A percentile compares a stretch with the other conserved stretches of the same genome.
Conservation (phyloP, 1,139 yeast species). For the Candida pseudocylindracea region DNA sequence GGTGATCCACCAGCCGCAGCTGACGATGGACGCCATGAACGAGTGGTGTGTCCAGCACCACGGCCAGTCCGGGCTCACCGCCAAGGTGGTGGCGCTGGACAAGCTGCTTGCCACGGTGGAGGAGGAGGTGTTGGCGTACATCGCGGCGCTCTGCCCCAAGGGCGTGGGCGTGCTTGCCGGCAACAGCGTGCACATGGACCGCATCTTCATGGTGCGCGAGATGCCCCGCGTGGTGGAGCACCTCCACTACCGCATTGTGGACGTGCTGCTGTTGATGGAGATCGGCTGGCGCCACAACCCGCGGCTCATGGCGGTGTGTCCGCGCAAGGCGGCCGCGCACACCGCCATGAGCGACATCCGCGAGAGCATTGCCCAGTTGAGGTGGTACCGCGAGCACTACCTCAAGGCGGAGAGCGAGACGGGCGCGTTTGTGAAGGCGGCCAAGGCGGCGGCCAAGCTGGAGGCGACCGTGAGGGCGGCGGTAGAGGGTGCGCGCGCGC, state of each 20-base stretch:
- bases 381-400: slow-evolving; percentile 56
- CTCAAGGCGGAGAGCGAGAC: slow-evolving; percentile 5
- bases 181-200: slow-evolving; percentile 81
- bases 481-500: too few species aligned
- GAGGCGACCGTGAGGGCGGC: too few species aligned
- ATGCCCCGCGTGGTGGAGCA: slow-evolving; percentile 56
- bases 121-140: slow-evolving; percentile 42
- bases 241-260: slow-evolving; percentile 69
- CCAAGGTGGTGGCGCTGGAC: slow-evolving; percentile 35
- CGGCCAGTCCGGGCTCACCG: slow-evolving; percentile 55
- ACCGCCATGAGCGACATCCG: slow-evolving; percentile 77
- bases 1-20: slow-evolving; percentile 49
- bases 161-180: slow-evolving; percentile 64
- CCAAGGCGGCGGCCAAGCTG: too few species aligned
- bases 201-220: slow-evolving; percentile 63
- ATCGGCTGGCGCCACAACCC: slow-evolving; percentile 63
- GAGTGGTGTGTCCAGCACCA: slow-evolving; percentile 78
- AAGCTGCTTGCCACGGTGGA: slow-evolving; percentile 33
- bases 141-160: slow-evolving; percentile 31
- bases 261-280: slow-evolving; percentile 72
- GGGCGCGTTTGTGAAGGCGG: too few species aligned
- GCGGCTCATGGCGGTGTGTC: slow-evolving; percentile 26
- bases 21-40: slow-evolving; percentile 49
- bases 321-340: slow-evolving; percentile 46
- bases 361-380: slow-evolving; percentile 70